Conservation (phyloP, 2,329 filamentous ascomycete genomes). For the Boeremia exigua region DNA sequence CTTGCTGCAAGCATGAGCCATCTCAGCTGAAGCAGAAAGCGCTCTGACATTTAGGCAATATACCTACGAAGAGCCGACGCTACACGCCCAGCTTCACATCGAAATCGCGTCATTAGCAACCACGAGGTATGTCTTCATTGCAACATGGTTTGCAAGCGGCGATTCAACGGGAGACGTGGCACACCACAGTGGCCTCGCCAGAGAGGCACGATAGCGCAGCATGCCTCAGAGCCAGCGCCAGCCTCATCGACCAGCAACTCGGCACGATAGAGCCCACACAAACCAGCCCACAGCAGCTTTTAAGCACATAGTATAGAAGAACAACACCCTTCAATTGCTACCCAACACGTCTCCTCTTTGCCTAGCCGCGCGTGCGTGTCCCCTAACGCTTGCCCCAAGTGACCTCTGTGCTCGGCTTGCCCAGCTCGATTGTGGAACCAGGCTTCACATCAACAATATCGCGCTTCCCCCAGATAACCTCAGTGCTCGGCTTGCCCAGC, state of each 20-base stretch:
- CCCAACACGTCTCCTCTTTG: neutral
- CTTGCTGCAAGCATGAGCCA: neutral
- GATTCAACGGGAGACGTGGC: too few species aligned
- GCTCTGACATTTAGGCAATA: neutral
- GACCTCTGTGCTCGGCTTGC: slow-evolving; percentile 21
- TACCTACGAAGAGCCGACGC: neutral
- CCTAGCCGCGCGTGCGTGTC: slow-evolving; percentile 12
- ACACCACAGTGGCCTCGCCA: neutral
- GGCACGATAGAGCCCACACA: neutral
- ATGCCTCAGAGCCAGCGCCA: neutral
- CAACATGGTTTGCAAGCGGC: too few species aligned
- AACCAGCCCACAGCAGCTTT: neutral
- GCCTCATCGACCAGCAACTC: neutral
- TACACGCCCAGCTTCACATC: too few species aligned
- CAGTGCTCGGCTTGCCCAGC: slow-evolving; percentile 17
- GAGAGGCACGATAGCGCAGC: neutral
- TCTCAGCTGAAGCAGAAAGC: neutral
- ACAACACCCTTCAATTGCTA: neutral
- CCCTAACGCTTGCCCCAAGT: slow-evolving; percentile 27
- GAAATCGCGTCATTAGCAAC: too few species aligned
- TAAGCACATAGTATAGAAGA: neutral
- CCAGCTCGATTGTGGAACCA: slow-evolving; percentile 20
- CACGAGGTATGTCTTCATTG: too few species aligned
- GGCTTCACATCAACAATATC: neutral
- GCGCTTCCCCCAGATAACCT: slow-evolving; percentile 28